These are phyloP conservation scores for Effrenium voratum DNA, from an alignment of 73 alveolate genomes.

Conservation along the genomic window DNA sequence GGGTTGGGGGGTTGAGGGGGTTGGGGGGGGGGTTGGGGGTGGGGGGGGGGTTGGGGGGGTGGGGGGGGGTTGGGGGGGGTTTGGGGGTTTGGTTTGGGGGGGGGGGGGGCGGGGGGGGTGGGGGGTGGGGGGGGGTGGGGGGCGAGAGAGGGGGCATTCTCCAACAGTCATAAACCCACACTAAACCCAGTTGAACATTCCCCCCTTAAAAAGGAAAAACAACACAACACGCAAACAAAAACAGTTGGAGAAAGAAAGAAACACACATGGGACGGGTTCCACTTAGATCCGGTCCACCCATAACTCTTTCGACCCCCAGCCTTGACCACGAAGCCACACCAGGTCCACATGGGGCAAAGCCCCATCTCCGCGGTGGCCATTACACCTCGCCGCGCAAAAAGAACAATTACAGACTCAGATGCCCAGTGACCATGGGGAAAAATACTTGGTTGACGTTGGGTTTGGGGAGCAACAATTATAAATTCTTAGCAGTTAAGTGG, in stretches of 20 bases:
- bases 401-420: too few relatives aligned
- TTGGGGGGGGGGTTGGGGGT: background rate
- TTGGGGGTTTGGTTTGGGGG: background rate
- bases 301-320: background rate
- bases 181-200: too few relatives aligned
- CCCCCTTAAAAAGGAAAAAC: background rate
- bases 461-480: too few relatives aligned
- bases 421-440: too few relatives aligned
- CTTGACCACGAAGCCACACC: slow-evolving; percentile 39
- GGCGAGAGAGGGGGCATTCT: too few relatives aligned
- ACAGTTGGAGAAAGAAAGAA: background rate
- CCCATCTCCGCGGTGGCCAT: background rate
- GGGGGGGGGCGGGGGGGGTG: background rate
- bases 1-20: background rate
- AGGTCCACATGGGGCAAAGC: slow-evolving; percentile 41
- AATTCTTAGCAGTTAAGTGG: too few relatives aligned
- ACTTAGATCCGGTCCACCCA: background rate
- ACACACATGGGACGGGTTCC: background rate
- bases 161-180: too few relatives aligned
- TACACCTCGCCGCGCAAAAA: too few relatives aligned
- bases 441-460: too few relatives aligned
- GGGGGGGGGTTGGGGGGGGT: background rate
- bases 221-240: background rate
- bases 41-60: background rate
- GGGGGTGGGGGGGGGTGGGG: too few relatives aligned